A percentile compares a stretch with the other conserved stretches of the same genome.
Evolutionary conservation across 1,284 basidiomycete species (phyloP).

Genomic region (Ustilago trichophora): DNA sequence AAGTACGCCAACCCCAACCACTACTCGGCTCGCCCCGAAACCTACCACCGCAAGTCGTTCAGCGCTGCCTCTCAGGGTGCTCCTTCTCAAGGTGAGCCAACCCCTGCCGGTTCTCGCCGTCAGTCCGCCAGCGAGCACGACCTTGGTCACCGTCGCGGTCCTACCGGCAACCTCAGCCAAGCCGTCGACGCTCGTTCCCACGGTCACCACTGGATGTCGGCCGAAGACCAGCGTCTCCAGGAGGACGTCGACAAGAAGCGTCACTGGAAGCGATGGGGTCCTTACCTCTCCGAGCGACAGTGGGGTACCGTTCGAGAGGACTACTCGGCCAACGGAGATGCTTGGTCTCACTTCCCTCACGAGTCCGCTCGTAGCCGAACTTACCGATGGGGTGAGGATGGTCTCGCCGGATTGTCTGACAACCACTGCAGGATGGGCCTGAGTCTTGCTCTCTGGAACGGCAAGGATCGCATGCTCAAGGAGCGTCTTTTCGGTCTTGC

Average conservation of each 20-base stretch:
- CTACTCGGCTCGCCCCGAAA: conserved; percentile 56
- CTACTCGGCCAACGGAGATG: conserved; percentile 94
- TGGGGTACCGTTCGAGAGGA: conserved; percentile 99
- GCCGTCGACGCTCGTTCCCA: conserved; percentile 37
- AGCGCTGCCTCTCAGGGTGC: conserved; percentile 20
- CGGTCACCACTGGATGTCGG: conserved; percentile 47
- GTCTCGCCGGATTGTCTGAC: conserved; percentile 93
- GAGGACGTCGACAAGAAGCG: conserved; percentile 75
- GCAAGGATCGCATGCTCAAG: conserved; percentile 90
- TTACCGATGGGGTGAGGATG: conserved; percentile 98
- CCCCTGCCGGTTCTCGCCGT: conserved; percentile 33
- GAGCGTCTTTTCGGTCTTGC: conserved; percentile 94
- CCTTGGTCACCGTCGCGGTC: conserved; percentile 44
- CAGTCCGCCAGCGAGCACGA: conserved; percentile 40
- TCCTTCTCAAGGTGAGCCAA: conserved; percentile 24
- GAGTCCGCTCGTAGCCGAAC: conserved; percentile 91
- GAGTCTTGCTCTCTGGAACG: conserved; percentile 92
- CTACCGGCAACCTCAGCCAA: conserved; percentile 38
- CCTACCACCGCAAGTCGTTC: conserved; percentile 56
- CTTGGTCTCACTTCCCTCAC: conserved; percentile 97
- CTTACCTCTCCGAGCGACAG: conserved; percentile 94
- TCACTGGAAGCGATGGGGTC: conserved; percentile 99
- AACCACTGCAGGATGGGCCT: conserved; percentile 94
- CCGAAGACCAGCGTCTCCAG: conserved; percentile 68
- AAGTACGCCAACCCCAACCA: conserved; percentile 57